Base-by-base conservation (phyloP, 345 rosid species). In the Populus pruinosa region DNA sequence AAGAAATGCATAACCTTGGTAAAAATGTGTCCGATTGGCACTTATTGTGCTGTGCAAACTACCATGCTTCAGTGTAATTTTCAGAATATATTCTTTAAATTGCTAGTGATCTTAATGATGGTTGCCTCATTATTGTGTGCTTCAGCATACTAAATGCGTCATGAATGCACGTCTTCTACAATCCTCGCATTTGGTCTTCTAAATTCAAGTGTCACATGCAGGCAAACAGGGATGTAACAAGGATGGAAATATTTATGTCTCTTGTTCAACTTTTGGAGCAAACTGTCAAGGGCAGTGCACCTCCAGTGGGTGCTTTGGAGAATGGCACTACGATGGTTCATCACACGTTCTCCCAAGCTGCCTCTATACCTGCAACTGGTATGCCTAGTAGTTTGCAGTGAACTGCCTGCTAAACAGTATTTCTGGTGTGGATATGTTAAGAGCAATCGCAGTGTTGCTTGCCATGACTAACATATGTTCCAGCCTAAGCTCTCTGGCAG, bases 171-270 rank as follows among this genome's bases (percentile, higher is more conserved):
- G 0, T 70, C 44, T 20, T 17, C 18, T 44, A 25, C 39, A 8
- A 43, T 43, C 53, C 31, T 70, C 12, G 47, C n/a, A n/a, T 65
- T 62, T 7, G 12, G 5, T 23, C 17, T n/a, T 67, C 62, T 70
- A 70, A 55, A 67, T 6, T n/a, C 1, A 31, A 61, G 23, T 36
- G 25, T 21, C 36, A 36, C 5, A 33, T 63, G 55, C 88, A 96
- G 99, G 98, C 99, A 59, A 90, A 85, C 82, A 83, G 91, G 82
- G 99, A 96, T 59, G 90, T 94, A 25, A 91, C 97, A 25, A 89
- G 99, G 86, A 91, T 94, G 94, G 97, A 96, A 74, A 89, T 96
- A 79, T 94, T 96, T 63, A 85, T 90, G 94, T 91, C 94, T 11
- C 91, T 96, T 38, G 94, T 96, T 84, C 90, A 76, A 67, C 90